Evolutionary conservation across 441 rosid species (phyloP), one percentile per base, ranked within the genome.

Genomic region (Pelargonium australe): DNA sequence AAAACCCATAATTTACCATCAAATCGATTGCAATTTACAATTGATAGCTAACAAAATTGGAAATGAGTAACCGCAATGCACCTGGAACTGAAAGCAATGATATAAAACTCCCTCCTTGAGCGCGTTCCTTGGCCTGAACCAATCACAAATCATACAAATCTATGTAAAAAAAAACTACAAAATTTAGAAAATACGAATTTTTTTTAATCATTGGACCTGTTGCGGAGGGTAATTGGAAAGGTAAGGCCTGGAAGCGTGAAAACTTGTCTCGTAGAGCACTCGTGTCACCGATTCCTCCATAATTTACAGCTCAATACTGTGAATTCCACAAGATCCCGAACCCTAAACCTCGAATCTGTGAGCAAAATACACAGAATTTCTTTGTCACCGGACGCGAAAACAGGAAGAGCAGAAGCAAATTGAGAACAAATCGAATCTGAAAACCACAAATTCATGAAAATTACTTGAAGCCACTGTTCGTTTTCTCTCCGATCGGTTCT

Each of bases 221-320:
- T 69, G 86, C 72, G 96, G 96, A 82, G 97, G 92, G 41, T 89
- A 89, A 81, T 81, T 84, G 66, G 92, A 80, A 67, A 73, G 47
- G 79, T 66, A 85, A 28, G 85, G 89, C 63, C 89, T 44, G 14
- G 95, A 82, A 58, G 89, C 90, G 65, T 90, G 99, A 76, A 62
- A 73, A 16, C 86, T 89, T 10, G 77, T 86, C 89, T 87, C 97
- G 71, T 80, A 95, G 58, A 91, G 79, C 55, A 89, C 84, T 74
- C 84, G 66, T 28, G 58, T 73, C 0, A 65, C 73, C 19, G 76
- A 14, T 34, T 75, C 79, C 73, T 55, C 79, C 77, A 76, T 79
- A 37, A 5, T 55, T 14, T 63, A 57, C 45, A 43, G 8, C 13
- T 19, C 2, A 7, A 31, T 53, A 37, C 7, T 57, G 13, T 65